A percentile compares a stretch with the other conserved stretches of the same genome.
Evolutionary conservation across 2,329 filamentous ascomycete genomes (phyloP).

Genomic region (Hymenoscyphus occultus): DNA sequence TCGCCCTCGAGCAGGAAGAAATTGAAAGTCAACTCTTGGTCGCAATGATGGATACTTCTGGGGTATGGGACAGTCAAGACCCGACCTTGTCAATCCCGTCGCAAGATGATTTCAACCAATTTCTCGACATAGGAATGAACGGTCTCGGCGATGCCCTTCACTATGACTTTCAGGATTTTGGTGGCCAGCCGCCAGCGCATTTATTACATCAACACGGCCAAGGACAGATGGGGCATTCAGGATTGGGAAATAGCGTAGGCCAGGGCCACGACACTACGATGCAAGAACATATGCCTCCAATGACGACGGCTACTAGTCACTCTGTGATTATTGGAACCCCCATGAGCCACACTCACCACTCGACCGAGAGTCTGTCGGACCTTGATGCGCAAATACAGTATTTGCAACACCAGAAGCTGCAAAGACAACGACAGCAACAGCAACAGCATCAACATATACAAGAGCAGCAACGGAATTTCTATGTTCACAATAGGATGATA

Average conservation of each 20-base stretch:
- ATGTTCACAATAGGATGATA: conserved; percentile 57
- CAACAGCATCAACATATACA: conserved; percentile 8
- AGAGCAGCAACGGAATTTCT: conserved; percentile 42
- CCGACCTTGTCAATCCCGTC: conserved; percentile 49
- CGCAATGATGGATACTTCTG: conserved; percentile 35
- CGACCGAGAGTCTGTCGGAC: conserved; percentile 53
- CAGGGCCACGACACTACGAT: conserved; percentile 38
- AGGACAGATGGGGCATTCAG: conserved; percentile 46
- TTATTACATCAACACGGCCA: conserved; percentile 32
- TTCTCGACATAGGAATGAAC: conserved; percentile 58
- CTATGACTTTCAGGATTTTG: conserved; percentile 60
- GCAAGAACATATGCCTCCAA: conserved; percentile 47
- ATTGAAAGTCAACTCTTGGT: background rate
- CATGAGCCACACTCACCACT: conserved; percentile 44
- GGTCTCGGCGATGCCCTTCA: conserved; percentile 52
- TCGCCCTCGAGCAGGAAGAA: background rate
- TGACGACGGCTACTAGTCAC: conserved; percentile 45
- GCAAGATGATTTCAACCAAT: conserved; percentile 64
- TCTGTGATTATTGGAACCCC: conserved; percentile 41
- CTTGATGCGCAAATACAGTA: conserved; percentile 66
- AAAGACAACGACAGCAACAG: conserved; percentile 46
- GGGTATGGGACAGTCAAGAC: conserved; percentile 54
- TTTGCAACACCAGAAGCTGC: conserved; percentile 60
- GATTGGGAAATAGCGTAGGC: conserved; percentile 39
- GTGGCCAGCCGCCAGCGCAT: conserved; percentile 32